phyloP scores from a whole-genome alignment of 1,284 basidiomycete genomes.

The Trichosporon asahii region DNA sequence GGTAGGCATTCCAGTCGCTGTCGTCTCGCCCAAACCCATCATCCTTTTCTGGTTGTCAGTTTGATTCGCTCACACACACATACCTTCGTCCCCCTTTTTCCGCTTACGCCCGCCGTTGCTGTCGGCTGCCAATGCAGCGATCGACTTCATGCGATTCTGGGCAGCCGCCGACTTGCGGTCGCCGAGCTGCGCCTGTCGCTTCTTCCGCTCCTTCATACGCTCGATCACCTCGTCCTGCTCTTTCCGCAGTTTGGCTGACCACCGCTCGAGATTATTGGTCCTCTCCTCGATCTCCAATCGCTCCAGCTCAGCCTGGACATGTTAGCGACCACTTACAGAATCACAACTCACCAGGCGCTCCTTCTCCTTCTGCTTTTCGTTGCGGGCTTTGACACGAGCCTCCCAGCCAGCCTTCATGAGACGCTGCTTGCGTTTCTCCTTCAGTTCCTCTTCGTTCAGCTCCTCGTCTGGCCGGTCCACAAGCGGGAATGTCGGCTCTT shows the following conservation, averaged over 20 bases:
- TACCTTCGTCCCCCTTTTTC: slow-evolving; percentile 71
- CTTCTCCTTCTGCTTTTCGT: slow-evolving; percentile 82
- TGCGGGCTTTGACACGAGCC: slow-evolving; percentile 75
- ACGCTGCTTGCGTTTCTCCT: slow-evolving; percentile 91
- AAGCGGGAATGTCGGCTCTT: slow-evolving; percentile 83
- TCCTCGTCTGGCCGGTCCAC: slow-evolving; percentile 87
- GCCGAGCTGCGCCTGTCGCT: slow-evolving; percentile 75
- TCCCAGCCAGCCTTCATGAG: slow-evolving; percentile 94
- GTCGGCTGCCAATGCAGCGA: slow-evolving; percentile 83
- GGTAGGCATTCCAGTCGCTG: slow-evolving; percentile 96
- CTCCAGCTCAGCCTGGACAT: slow-evolving; percentile 63
- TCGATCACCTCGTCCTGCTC: slow-evolving; percentile 79
- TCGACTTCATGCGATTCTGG: slow-evolving; percentile 95
- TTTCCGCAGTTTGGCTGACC: slow-evolving; percentile 66
- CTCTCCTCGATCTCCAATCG: slow-evolving; percentile 75
- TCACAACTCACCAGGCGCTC: slow-evolving; percentile 56
- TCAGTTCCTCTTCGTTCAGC: slow-evolving; percentile 87
- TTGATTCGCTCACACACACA: slow-evolving; percentile 37
- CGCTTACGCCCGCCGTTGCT: slow-evolving; percentile 66
- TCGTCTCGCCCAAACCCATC: slow-evolving; percentile 95
- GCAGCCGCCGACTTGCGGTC: slow-evolving; percentile 93
- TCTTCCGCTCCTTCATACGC: slow-evolving; percentile 78
- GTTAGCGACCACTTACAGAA: background rate
- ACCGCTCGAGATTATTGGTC: slow-evolving; percentile 64
- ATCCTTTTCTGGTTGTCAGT: slow-evolving; percentile 57